Conservation (phyloP, 1,284 basidiomycete genomes). For the Leccinum pachyderme region DNA sequence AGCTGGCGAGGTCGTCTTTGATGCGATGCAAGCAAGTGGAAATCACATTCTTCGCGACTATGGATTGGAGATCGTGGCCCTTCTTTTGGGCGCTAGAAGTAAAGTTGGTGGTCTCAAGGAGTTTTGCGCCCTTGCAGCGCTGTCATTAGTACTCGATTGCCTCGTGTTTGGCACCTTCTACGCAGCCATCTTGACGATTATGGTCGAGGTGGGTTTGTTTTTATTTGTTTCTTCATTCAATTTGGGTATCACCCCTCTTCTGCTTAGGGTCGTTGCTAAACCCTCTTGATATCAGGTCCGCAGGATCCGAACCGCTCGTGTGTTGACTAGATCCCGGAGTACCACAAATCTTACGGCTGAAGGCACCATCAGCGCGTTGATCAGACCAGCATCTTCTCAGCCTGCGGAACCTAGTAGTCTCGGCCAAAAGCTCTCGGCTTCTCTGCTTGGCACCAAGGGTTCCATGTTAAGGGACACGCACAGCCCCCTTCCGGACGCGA, state of each 20-base stretch:
- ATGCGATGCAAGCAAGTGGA: slow-evolving; percentile 79
- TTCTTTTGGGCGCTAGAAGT: slow-evolving; percentile 86
- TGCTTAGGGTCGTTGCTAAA: slow-evolving; percentile 19
- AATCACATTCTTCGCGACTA: slow-evolving; percentile 90
- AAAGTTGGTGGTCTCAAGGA: slow-evolving; percentile 90
- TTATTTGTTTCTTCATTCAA: slow-evolving; percentile 13
- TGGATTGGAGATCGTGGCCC: slow-evolving; percentile 86
- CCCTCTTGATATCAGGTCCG: slow-evolving; percentile 38
- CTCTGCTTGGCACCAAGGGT: slow-evolving; percentile 67
- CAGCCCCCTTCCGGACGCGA: slow-evolving; percentile 26
- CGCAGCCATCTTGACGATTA: slow-evolving; percentile 84
- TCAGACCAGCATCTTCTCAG: slow-evolving; percentile 16
- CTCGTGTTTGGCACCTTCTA: slow-evolving; percentile 90
- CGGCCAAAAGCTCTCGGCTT: slow-evolving; percentile 46
- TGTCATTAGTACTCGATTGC: slow-evolving; percentile 86
- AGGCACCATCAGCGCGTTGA: slow-evolving; percentile 33
- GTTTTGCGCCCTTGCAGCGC: slow-evolving; percentile 91
- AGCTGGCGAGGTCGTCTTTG: slow-evolving; percentile 81
- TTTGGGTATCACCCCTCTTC: background rate
- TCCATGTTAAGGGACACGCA: slow-evolving; percentile 44
- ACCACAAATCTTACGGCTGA: slow-evolving; percentile 29
- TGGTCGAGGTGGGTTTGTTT: slow-evolving; percentile 77
- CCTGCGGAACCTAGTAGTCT: slow-evolving; percentile 28
- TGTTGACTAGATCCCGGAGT: slow-evolving; percentile 39
- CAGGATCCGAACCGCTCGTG: slow-evolving; percentile 47